Percentiles rank a stretch among this genome's conserved stretches.
Conservation (phyloP, 2,329 filamentous ascomycete genomes). For the Scedosporium aurantiacum region DNA sequence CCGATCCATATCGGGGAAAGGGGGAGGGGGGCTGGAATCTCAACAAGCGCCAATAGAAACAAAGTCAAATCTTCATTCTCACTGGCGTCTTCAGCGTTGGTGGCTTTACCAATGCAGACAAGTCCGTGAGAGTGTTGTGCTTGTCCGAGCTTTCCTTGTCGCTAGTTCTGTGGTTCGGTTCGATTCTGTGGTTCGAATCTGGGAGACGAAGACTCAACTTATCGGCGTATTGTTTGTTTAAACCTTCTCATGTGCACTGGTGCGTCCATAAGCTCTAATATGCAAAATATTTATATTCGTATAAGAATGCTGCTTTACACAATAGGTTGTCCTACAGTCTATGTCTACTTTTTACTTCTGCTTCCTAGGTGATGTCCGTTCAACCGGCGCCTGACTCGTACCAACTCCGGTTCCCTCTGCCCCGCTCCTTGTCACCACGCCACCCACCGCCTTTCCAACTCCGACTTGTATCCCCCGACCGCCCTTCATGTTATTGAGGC, state of each 20-base stretch:
- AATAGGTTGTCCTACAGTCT: neutral
- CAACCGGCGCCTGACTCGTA: neutral
- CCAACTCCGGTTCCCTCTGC: conserved; percentile 6
- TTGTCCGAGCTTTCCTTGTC: too few relatives aligned
- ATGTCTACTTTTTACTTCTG: neutral
- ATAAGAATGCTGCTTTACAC: neutral
- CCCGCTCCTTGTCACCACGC: conserved; percentile 22
- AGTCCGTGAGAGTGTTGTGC: too few relatives aligned
- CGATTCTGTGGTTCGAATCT: too few relatives aligned
- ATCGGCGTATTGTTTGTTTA: neutral
- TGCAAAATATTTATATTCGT: neutral
- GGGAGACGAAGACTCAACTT: neutral
- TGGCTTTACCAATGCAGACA: too few relatives aligned
- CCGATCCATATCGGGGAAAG: too few relatives aligned
- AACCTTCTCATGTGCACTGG: neutral
- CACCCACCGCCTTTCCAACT: conserved; percentile 22
- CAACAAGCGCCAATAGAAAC: too few relatives aligned
- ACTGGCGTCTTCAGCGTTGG: too few relatives aligned
- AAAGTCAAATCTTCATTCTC: too few relatives aligned
- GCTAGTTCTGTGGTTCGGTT: too few relatives aligned
- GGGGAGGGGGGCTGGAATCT: too few relatives aligned
- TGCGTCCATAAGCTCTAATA: neutral
- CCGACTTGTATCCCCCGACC: conserved; percentile 30
- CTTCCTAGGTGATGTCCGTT: neutral
- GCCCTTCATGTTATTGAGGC: conserved; percentile 26